phyloP scores from a whole-genome alignment of 139 green algal genomes.

The Desmodesmus armatus region DNA sequence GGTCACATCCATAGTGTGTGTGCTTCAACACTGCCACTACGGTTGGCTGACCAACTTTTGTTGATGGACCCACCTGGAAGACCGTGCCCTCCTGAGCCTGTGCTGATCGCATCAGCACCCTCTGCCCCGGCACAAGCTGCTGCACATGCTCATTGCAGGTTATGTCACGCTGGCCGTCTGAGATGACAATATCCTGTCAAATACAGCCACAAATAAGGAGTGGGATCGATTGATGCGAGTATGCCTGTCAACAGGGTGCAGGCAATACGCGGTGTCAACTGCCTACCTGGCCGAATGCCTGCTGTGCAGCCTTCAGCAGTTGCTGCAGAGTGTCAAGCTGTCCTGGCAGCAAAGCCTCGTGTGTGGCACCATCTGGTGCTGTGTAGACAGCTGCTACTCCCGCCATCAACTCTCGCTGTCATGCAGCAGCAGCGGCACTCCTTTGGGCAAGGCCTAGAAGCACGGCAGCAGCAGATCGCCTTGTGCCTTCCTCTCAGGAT shows the following conservation, averaged over 20 bases:
- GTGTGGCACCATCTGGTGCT: background rate
- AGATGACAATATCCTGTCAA: slow-evolving; percentile 28
- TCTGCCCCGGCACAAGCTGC: slow-evolving; percentile 25
- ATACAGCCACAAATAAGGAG: too few species aligned
- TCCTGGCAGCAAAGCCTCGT: too few species aligned
- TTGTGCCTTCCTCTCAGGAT: too few species aligned
- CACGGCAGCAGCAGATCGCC: background rate
- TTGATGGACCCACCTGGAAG: background rate
- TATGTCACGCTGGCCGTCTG: slow-evolving; percentile 8
- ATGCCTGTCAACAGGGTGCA: too few species aligned
- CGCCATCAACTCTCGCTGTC: background rate
- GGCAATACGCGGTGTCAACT: too few species aligned
- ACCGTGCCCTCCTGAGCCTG: background rate
- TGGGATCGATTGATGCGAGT: too few species aligned
- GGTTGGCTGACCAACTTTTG: too few species aligned
- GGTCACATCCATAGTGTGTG: too few species aligned
- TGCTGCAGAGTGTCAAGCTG: background rate
- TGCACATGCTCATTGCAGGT: slow-evolving; percentile 30
- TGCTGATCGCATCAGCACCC: slow-evolving; percentile 4
- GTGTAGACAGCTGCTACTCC: background rate
- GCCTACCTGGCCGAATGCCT: background rate
- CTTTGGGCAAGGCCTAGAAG: background rate
- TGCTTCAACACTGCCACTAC: too few species aligned
- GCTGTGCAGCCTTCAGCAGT: background rate
- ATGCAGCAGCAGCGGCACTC: background rate